A percentile compares a stretch with the other conserved stretches of the same genome.
These are phyloP conservation scores for Dictyostelium firmibasis DNA, from an alignment of 78 protist genomes.

Conservation along the genomic window DNA sequence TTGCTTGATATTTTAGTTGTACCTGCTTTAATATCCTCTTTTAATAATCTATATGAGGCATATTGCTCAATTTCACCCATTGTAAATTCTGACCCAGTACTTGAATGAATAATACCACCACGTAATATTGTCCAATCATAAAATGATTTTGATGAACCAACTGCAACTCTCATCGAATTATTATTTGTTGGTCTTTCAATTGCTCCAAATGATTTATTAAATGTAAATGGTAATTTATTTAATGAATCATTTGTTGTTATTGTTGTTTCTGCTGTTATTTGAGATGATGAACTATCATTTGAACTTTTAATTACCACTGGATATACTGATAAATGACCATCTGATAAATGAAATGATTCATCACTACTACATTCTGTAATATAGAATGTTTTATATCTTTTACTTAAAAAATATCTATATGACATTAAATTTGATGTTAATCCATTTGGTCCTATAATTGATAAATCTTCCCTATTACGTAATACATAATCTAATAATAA, in stretches of 20 bases:
- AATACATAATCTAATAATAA: slow-evolving; percentile 24
- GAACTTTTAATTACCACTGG: slow-evolving; percentile 15
- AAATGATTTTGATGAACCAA: background rate
- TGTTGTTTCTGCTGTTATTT: background rate
- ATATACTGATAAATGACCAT: slow-evolving; percentile 52
- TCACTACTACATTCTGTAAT: slow-evolving; percentile 47
- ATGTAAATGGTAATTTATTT: background rate
- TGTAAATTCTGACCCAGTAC: background rate
- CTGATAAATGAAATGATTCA: background rate
- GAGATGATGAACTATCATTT: background rate
- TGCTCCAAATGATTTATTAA: background rate
- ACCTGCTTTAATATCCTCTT: background rate
- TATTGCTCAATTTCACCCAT: slow-evolving; percentile 51
- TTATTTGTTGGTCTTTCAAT: background rate
- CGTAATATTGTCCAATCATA: slow-evolving; percentile 64
- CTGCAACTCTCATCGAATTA: background rate
- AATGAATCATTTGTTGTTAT: background rate
- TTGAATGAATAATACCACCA: slow-evolving; percentile 24
- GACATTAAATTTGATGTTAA: slow-evolving; percentile 1
- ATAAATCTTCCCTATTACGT: slow-evolving; percentile 14
- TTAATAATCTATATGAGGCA: slow-evolving; percentile 6
- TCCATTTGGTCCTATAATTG: slow-evolving; percentile 51
- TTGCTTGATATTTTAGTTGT: background rate
- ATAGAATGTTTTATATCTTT: slow-evolving; percentile 17
- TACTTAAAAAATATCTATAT: slow-evolving; percentile 25